Evolutionary conservation across 2,329 filamentous ascomycete genomes (phyloP), one percentile per base, ranked within the genome.

Genomic region (Curvularia sp.): DNA sequence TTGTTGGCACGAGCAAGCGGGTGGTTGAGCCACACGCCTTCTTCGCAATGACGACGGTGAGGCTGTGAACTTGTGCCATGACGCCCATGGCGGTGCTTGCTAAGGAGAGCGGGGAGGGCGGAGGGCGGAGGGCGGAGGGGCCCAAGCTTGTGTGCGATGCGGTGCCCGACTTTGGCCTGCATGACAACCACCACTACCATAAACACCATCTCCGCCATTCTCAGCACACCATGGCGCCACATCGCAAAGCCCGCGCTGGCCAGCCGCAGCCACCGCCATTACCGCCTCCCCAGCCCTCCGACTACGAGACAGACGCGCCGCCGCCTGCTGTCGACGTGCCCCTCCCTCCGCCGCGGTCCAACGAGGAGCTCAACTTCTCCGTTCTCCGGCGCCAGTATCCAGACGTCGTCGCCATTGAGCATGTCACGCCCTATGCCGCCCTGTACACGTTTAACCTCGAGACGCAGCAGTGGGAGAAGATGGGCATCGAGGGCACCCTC

Each of bases 371-470:
- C 72, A 98, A 98, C 80, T 84, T 96, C 65, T 83, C 87, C 48
- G 94, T 97, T 38, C 84, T 98, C 34, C 88, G 86, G 58, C 90
- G 92, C 66, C 91, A 97, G 79, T 86, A 92, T 57, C 90, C 92
- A 30, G 84, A 86, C 57, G 87, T 97, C 64, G 82, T 82, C 57
- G 80, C 83, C 51, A 92, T 97, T 72, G 82, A 92, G 63, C 89
- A 90, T 62, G 89, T 95, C 66, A 92, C 92, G 5, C 89, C 91
- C 30, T 96, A 94, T 70, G 90, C 91, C 25, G 91, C 95, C 34
- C 85, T 97, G 65, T 98, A 97, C 81, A 86, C 85, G 47, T 95
- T 96, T 80, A 86, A 84, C 61, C 82, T 86, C 46, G 78, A 82
- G 4, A 83, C 86, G 2, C 81, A 85, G 51, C 79, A 82, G 59